Base-by-base conservation (phyloP, 2,329 filamentous ascomycete genomes). In the Alternaria panax region DNA sequence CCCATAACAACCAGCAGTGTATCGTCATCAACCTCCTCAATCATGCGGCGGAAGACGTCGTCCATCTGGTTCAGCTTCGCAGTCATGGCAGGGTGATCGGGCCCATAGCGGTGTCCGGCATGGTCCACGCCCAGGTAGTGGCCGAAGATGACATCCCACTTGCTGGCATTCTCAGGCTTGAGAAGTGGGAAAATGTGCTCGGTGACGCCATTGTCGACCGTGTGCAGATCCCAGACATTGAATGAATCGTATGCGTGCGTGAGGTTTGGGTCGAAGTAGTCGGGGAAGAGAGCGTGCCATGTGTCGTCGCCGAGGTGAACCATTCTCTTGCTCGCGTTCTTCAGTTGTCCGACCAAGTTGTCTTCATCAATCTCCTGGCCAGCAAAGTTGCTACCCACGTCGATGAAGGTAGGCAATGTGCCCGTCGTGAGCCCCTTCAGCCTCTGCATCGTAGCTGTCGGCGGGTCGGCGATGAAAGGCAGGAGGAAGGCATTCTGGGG, bases 221-320 rank as follows among this genome's bases (percentile, higher is more conserved):
- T 98, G 77, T 98, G 93, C 70, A 99, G 80, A 77, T 99, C 95
- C 92, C 93, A 97, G 7, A 98, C 95, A 73, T 98, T 97, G 81
- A 99, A 96, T 62, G 94, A 98, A 76, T 98, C 94, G 77, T 97
- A 99, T 0, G 95, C 88, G 68, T 85, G 87, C 68, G 93, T 97
- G 57, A 97, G 87, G 57, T 94, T 91, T 8, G 88, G 82, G 76
- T 97, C 90, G 71, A 99, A 99, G 77, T 96, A 93, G n/a, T 86
- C 92, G 0, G 95, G 95, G 75, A 98, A 99, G 16, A 99, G 82
- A 42, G 92, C 86, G 66, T 93, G 91, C 95, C 95, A 99, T 5
- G 95, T 99, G 79, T 99, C 94, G 76, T 99, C 95, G n/a, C 95
- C 95, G 36, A 99, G 82, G 72, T 99, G 96, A 6, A 93, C 95